Percentiles rank a stretch among this genome's conserved stretches.
Evolutionary conservation across 192 early-diverging fungal genomes (phyloP).

Genomic region (Rhizophlyctis rosea): DNA sequence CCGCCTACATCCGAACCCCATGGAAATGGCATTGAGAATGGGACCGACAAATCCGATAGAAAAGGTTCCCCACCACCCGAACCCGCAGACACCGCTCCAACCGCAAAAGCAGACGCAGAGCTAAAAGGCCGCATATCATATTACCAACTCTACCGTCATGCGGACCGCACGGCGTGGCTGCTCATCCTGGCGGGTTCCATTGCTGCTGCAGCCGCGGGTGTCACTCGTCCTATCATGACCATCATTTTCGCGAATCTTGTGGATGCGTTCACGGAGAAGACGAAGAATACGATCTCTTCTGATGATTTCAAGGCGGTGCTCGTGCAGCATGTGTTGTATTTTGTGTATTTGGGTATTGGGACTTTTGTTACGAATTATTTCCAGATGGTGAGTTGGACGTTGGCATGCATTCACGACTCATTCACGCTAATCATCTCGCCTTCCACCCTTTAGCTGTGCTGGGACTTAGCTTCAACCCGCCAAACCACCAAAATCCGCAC

Average conservation of each 20-base stretch:
- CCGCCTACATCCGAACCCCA: too few species aligned
- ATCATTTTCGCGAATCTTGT: constrained; percentile 24
- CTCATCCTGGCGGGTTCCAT: constrained; percentile 15
- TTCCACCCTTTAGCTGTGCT: constrained; percentile 17
- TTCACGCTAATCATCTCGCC: background rate
- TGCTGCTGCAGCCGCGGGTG: constrained; percentile 21
- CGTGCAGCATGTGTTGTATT: constrained; percentile 17
- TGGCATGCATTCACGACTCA: background rate
- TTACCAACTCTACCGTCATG: constrained; percentile 16
- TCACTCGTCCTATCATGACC: constrained; percentile 25
- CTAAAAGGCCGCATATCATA: background rate
- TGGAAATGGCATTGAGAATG: too few species aligned
- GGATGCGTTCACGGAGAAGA: constrained; percentile 18
- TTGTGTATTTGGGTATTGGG: constrained; percentile 22
- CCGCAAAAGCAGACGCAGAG: too few species aligned
- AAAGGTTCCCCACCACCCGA: too few species aligned
- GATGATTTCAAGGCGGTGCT: constrained; percentile 13
- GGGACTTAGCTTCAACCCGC: constrained; percentile 26
- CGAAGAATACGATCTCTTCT: background rate
- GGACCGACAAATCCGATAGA: too few species aligned
- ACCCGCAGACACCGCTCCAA: too few species aligned
- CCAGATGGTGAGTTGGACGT: constrained; percentile 19
- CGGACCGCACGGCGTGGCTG: constrained; percentile 8
- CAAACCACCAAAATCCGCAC: constrained; percentile 29
- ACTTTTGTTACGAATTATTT: constrained; percentile 30